Conservation (phyloP, 331 rosid species). For the Malus hybrid region DNA sequence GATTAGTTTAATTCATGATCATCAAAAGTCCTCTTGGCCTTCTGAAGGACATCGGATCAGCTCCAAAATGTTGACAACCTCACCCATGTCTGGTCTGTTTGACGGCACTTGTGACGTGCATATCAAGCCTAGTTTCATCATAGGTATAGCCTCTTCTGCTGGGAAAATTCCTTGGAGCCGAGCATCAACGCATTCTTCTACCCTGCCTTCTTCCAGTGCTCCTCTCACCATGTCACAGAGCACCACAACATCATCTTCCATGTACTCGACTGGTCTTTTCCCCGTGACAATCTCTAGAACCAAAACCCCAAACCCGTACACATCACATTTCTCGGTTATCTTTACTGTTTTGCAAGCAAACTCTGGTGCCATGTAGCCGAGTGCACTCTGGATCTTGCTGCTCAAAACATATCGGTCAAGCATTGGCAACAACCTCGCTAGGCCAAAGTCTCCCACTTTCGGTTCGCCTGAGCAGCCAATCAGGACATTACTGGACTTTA, state of each 20-base stretch:
- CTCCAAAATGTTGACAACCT: constrained; percentile 94
- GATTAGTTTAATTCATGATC: constrained; percentile 22
- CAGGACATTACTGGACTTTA: constrained; percentile 91
- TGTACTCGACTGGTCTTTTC: constrained; percentile 93
- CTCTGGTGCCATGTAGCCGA: constrained; percentile 99
- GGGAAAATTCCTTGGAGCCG: constrained; percentile 85
- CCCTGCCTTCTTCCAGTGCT: constrained; percentile 86
- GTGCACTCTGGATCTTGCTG: constrained; percentile 98
- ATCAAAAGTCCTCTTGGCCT: constrained; percentile 76
- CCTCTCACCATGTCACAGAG: constrained; percentile 98
- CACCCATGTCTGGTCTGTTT: constrained; percentile 95
- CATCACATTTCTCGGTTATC: constrained; percentile 92
- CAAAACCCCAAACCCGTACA: constrained; percentile 87
- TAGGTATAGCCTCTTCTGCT: constrained; percentile 86
- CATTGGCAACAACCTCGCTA: constrained; percentile 94
- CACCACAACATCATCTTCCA: constrained; percentile 99
- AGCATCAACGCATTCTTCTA: constrained; percentile 82
- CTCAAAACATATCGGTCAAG: constrained; percentile 90
- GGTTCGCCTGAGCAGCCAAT: constrained; percentile 78
- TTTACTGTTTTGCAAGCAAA: constrained; percentile 94
- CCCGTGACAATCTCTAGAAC: constrained; percentile 91
- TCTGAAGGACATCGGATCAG: constrained; percentile 95
- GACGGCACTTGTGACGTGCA: constrained; percentile 99
- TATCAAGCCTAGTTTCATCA: constrained; percentile 83
- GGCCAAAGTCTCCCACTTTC: constrained; percentile 88